Evolutionary conservation across 192 early-diverging fungal species (phyloP).

Genomic region (Backusella tuberculispora): DNA sequence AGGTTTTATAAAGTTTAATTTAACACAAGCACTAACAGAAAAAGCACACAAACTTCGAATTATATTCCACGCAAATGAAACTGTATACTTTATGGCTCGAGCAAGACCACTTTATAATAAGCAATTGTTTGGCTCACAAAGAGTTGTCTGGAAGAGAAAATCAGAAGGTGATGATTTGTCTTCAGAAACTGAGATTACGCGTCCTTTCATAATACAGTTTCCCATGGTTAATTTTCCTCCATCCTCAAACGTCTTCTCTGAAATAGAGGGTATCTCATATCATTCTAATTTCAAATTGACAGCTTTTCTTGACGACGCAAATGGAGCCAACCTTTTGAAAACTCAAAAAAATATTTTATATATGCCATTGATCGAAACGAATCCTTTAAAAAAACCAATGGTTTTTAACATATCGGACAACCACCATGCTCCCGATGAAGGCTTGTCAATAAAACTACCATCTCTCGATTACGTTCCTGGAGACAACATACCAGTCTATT

Average conservation of each 20-base stretch:
- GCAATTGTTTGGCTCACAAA: constrained; percentile 8
- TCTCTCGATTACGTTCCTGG: constrained; percentile 19
- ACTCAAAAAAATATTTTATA: not conserved
- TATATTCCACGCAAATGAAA: constrained; percentile 20
- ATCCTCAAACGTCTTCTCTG: not conserved
- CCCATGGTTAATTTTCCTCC: constrained; percentile 15
- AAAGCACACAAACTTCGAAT: constrained; percentile 15
- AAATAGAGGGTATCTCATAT: not conserved
- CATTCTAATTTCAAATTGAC: not conserved
- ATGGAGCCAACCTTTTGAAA: not conserved
- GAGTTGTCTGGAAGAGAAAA: not conserved
- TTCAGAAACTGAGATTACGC: not conserved
- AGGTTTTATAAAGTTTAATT: constrained; percentile 10
- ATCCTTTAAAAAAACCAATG: constrained; percentile 1
- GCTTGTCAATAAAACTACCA: not conserved
- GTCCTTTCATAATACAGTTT: constrained; percentile 3
- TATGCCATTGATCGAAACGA: constrained; percentile 12
- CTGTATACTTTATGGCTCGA: not conserved
- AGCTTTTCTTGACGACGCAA: not conserved
- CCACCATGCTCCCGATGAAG: not conserved
- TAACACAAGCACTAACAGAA: not conserved
- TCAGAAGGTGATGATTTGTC: not conserved
- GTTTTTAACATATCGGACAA: not conserved
- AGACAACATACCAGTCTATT: not conserved
- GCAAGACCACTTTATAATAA: not conserved